Evolutionary conservation across 2,329 filamentous ascomycete genomes (phyloP).

Genomic region (Didymella lethalis): DNA sequence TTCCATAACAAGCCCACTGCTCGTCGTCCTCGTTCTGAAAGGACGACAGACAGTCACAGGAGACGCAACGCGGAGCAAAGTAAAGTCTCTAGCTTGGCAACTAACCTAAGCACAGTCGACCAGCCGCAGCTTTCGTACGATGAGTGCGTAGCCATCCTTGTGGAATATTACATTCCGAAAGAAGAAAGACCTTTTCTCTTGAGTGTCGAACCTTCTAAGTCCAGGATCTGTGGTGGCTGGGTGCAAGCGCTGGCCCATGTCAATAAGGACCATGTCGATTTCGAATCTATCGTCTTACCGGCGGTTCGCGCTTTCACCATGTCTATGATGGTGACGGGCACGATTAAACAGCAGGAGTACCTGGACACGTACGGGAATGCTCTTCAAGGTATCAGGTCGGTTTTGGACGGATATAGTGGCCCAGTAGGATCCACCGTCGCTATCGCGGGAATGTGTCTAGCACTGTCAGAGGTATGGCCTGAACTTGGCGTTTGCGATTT

Average conservation of each 20-base stretch:
- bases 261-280: slow-evolving; percentile 6
- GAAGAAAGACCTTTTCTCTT: slow-evolving; percentile 11
- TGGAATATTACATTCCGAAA: slow-evolving; percentile 15
- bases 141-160: slow-evolving; percentile 8
- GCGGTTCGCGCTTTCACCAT: slow-evolving; percentile 12
- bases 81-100: not conserved
- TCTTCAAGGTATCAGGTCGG: slow-evolving; percentile 9
- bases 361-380: slow-evolving; percentile 12
- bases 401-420: not conserved
- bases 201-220: slow-evolving; percentile 10
- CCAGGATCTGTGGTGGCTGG: slow-evolving; percentile 17
- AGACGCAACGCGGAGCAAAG: not conserved
- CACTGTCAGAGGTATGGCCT: slow-evolving; percentile 8
- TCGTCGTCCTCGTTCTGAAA: not conserved
- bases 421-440: slow-evolving; percentile 7
- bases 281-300: slow-evolving; percentile 1
- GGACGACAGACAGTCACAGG: not conserved
- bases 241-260: slow-evolving; percentile 15
- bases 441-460: slow-evolving; percentile 14
- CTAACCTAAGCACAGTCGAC: too few relatives aligned
- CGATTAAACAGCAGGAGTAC: slow-evolving; percentile 4
- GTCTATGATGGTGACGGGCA: slow-evolving; percentile 7
- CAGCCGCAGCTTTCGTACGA: slow-evolving; percentile 5
- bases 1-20: slow-evolving; percentile 8
- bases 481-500: not conserved